Conservation (phyloP, 108 stramenopile species). For the Nitzschia putrida region DNA sequence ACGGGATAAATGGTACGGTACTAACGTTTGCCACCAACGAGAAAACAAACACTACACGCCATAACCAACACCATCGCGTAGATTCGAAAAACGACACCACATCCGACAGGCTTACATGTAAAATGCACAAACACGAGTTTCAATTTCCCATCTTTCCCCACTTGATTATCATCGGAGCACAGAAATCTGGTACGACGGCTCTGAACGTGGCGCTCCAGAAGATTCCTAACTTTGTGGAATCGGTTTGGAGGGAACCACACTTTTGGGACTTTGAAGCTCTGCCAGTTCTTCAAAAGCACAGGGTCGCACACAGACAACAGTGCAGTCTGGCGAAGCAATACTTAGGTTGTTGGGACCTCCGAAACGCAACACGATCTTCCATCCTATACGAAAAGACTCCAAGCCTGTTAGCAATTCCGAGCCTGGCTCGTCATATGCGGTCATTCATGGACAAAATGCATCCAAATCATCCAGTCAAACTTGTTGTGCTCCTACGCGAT, state of each 20-base stretch:
- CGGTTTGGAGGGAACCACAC: constrained; percentile 80
- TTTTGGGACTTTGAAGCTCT: constrained; percentile 62
- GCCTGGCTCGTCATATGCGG: background rate
- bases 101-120: too few relatives aligned
- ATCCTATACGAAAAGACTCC: constrained; percentile 64
- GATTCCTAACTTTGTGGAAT: constrained; percentile 70
- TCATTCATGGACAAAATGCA: background rate
- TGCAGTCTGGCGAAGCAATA: background rate
- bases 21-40: too few relatives aligned
- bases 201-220: constrained; percentile 77
- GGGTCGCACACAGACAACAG: background rate
- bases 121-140: too few relatives aligned
- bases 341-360: background rate
- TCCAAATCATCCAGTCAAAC: constrained; percentile 22
- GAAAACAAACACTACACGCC: too few relatives aligned
- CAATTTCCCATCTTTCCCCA: constrained; percentile 33
- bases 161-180: constrained; percentile 76
- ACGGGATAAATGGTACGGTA: too few relatives aligned
- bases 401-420: constrained; percentile 40
- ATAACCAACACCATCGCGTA: too few relatives aligned
- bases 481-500: constrained; percentile 82
- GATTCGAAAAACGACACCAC: too few relatives aligned
- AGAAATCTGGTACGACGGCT: constrained; percentile 86
- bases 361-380: constrained; percentile 33
- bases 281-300: background rate